Percentiles rank a stretch among this genome's conserved stretches.
Conservation (phyloP, 306 rosid species). For the Urtica urens region DNA sequence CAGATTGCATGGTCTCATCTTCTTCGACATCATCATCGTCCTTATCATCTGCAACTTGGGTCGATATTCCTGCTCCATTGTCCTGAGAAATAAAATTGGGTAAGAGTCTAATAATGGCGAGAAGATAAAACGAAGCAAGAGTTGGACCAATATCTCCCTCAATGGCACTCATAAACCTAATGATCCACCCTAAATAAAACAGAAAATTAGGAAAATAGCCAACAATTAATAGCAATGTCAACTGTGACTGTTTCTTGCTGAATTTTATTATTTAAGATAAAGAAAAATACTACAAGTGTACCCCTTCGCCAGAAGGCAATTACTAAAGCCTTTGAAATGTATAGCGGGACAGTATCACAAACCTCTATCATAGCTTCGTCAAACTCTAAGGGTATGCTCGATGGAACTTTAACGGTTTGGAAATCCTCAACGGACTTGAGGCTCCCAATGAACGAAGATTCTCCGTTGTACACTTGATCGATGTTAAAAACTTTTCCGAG, state of each 20-base stretch:
- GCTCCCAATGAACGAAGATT: slow-evolving; percentile 79
- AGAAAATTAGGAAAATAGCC: too few species aligned
- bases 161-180: too few species aligned
- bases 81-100: slow-evolving; percentile 29
- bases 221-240: too few species aligned
- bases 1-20: slow-evolving; percentile 37
- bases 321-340: too few species aligned
- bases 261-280: too few species aligned
- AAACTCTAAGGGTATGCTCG: slow-evolving; percentile 48
- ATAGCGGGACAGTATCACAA: slow-evolving; percentile 3
- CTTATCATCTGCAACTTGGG: slow-evolving; percentile 26
- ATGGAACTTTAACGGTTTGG: slow-evolving; percentile 78
- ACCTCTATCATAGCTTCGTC: slow-evolving; percentile 61
- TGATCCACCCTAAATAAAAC: too few species aligned
- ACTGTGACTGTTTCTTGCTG: too few species aligned
- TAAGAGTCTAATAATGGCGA: background rate
- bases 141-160: too few species aligned
- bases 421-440: slow-evolving; percentile 67
- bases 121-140: too few species aligned
- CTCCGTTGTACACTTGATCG: slow-evolving; percentile 65
- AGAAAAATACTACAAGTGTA: too few species aligned
- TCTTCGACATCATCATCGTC: slow-evolving; percentile 29
- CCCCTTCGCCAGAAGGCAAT: too few species aligned
- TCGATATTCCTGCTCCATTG: slow-evolving; percentile 21
- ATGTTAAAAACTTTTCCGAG: slow-evolving; percentile 65